Evolutionary conservation across 129 eudicot species (phyloP), one percentile per base, ranked within the genome.

Genomic region (Daucus carota): DNA sequence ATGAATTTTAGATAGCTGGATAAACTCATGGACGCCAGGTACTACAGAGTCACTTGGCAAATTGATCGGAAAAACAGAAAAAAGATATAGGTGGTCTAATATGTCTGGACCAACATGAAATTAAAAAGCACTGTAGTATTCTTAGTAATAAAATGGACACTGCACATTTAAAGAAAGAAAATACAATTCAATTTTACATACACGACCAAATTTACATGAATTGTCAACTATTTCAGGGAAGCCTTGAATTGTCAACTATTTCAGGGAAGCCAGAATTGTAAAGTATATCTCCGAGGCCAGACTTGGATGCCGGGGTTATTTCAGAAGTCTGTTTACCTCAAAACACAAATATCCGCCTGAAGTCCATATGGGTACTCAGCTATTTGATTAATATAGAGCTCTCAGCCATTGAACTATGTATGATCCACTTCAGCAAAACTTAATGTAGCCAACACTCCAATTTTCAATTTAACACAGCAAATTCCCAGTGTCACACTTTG

Each of bases 401-500:
- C 62, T 54, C 29, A 0, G 13, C 62, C 29, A 54, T 54, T 54
- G 29, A 22, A 54, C 29, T 7, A 22, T 9, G 26, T 26, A 20
- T 52, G 11, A 52, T 22, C 63, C 63, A 20, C 60, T 52, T 22
- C 60, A 8, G 60, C 26, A 52, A 48, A 52, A 52, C 22, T 28
- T 22, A 52, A 20, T 52, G 7, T 9, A 5, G 26, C n/a, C 33
- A 6, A 43, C 22, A 9, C 75, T 2, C 38, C 6, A 70, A 70
- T 43, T 42, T 41, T 71, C 57, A 43, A 43, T 17, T 28, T 4
- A 15, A 20, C 34, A 75, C 18, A 9, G n/a, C 28, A 44, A 48
- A 15, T 60, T 17, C 67, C n/a, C 72, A 33, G 18, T 26, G 41
- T 91, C 87, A 89, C 57, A 91, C 71, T 80, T 89, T 86, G 47